Conservation (phyloP, 2,329 filamentous ascomycete species). For the Colletotrichum endophyticum region DNA sequence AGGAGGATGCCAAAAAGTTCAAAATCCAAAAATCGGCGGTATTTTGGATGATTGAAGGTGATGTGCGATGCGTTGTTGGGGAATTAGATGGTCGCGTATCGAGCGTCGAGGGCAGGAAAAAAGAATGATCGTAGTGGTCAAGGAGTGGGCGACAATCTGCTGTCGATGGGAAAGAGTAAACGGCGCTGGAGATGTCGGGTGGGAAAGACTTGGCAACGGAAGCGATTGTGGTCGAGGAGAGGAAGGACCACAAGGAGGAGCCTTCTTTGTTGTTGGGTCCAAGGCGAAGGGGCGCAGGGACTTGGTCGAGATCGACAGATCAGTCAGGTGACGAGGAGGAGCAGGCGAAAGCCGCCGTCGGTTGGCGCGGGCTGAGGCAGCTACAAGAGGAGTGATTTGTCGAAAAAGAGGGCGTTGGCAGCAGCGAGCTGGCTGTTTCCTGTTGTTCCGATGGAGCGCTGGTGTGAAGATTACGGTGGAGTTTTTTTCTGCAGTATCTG, state of each 20-base stretch:
- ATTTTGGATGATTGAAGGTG: constrained; percentile 16
- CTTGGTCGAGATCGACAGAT: background rate
- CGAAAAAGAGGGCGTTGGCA: background rate
- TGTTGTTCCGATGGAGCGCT: background rate
- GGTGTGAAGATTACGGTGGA: constrained; percentile 10
- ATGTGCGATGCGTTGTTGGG: background rate
- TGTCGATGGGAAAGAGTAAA: constrained; percentile 9
- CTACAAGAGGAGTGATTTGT: background rate
- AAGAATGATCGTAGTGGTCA: constrained; percentile 14
- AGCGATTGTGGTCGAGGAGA: background rate
- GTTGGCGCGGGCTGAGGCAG: background rate
- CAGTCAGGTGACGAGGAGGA: background rate
- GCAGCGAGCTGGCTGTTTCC: background rate
- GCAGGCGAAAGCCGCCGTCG: background rate
- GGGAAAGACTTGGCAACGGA: background rate
- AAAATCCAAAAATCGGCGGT: constrained; percentile 28
- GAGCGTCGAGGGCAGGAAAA: constrained; percentile 18
- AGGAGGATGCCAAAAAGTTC: constrained; percentile 28
- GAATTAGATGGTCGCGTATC: constrained; percentile 16
- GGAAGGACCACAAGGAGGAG: constrained; percentile 1
- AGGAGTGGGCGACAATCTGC: constrained; percentile 7
- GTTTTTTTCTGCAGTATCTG: constrained; percentile 2
- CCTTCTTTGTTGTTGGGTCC: constrained; percentile 5
- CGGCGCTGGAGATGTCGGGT: background rate
- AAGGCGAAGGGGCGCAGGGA: background rate